A percentile compares a stretch with the other conserved stretches of the same genome.
phyloP scores from a whole-genome alignment of 1,284 basidiomycete species.

The Earliella scabrosa region DNA sequence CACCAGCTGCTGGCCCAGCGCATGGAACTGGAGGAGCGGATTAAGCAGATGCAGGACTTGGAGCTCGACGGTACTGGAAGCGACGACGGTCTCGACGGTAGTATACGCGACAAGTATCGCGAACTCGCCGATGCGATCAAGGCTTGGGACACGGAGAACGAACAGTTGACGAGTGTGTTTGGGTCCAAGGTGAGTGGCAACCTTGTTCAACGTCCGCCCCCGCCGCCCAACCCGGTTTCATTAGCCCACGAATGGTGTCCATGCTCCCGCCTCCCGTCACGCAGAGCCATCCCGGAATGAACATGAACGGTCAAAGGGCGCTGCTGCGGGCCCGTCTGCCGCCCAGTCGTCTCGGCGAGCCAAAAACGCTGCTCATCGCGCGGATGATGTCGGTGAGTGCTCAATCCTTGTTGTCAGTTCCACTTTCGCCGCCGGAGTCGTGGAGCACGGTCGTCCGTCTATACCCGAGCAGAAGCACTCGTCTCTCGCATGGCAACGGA shows the following conservation, averaged over 20 bases:
- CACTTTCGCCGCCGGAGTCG: not conserved
- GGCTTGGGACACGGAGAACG: constrained; percentile 85
- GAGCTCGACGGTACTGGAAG: constrained; percentile 60
- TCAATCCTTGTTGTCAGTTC: not conserved
- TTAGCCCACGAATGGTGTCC: constrained; percentile 40
- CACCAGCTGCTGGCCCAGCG: constrained; percentile 91
- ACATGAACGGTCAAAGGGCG: constrained; percentile 45
- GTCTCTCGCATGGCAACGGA: not conserved
- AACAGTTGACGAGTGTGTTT: constrained; percentile 75
- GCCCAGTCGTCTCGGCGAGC: constrained; percentile 79
- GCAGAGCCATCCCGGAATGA: constrained; percentile 47
- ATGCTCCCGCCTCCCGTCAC: constrained; percentile 33
- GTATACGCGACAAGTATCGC: constrained; percentile 68
- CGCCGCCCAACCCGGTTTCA: constrained; percentile 4
- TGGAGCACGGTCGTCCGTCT: not conserved
- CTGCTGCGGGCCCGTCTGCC: constrained; percentile 53
- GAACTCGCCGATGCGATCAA: constrained; percentile 81
- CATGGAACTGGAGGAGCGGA: constrained; percentile 87
- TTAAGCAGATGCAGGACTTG: constrained; percentile 76
- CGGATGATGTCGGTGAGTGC: constrained; percentile 80
- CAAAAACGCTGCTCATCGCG: constrained; percentile 84
- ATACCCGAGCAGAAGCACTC: too few species aligned
- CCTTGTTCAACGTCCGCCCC: constrained; percentile 23
- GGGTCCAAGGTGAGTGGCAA: constrained; percentile 60
- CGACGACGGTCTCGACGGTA: constrained; percentile 47